Evolutionary conservation across 768 basidiomycete genomes (phyloP).

Genomic region (Tephrocybe sp.): DNA sequence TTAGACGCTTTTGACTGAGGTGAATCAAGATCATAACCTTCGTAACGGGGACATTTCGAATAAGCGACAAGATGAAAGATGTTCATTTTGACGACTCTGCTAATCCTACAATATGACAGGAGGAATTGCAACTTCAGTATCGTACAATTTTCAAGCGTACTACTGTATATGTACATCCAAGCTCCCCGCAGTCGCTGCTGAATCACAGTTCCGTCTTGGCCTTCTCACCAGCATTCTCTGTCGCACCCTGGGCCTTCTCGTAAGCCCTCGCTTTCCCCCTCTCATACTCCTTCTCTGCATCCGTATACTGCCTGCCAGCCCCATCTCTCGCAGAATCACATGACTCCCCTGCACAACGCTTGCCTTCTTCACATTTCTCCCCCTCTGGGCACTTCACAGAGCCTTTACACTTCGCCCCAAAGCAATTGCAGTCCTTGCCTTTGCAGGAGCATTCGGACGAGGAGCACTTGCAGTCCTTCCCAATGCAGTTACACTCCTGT

Average conservation of each 20-base stretch:
- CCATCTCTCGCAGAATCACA: conserved; percentile 24
- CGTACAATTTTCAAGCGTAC: neutral
- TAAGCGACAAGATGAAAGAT: too few relatives aligned
- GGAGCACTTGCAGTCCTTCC: conserved; percentile 8
- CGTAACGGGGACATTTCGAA: too few relatives aligned
- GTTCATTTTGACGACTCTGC: too few relatives aligned
- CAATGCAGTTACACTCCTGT: conserved; percentile 18
- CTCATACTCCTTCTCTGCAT: conserved; percentile 18
- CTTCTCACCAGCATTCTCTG: conserved; percentile 36
- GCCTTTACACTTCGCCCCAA: conserved; percentile 13
- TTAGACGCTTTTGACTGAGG: too few relatives aligned
- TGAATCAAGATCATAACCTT: too few relatives aligned
- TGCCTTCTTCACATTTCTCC: conserved; percentile 27
- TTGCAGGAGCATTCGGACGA: neutral
- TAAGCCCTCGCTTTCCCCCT: conserved; percentile 26
- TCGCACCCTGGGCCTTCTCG: conserved; percentile 28
- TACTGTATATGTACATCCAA: neutral
- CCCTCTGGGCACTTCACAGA: conserved; percentile 19
- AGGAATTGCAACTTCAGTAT: too few relatives aligned
- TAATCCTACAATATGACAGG: too few relatives aligned
- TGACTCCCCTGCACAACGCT: conserved; percentile 24
- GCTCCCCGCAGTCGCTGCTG: too few relatives aligned
- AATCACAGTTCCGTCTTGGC: too few relatives aligned
- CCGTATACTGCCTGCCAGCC: conserved; percentile 16
- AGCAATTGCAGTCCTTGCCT: conserved; percentile 9